Evolutionary conservation across 352 stramenopile genomes (phyloP).

Genomic region (Globisporangium nunn): DNA sequence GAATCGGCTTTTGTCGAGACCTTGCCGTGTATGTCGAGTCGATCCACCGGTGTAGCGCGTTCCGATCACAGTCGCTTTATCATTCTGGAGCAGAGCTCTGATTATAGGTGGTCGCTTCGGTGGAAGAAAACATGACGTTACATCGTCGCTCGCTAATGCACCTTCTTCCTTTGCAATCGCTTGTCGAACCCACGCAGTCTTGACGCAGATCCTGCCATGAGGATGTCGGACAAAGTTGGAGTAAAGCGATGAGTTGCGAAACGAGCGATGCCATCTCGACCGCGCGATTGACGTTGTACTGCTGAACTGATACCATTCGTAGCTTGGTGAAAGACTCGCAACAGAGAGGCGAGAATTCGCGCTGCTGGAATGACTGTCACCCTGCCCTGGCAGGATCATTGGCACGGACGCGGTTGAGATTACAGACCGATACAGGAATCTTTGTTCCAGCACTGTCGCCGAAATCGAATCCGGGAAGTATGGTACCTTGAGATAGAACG

Average conservation of each 20-base stretch:
- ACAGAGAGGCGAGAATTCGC: constrained; percentile 15
- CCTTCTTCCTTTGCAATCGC: background rate
- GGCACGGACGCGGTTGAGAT: constrained; percentile 47
- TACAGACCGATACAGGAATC: constrained; percentile 24
- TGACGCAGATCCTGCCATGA: constrained; percentile 42
- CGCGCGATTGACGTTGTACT: constrained; percentile 31
- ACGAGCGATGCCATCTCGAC: constrained; percentile 42
- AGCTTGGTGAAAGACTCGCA: constrained; percentile 37
- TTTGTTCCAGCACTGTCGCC: constrained; percentile 39
- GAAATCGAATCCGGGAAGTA: constrained; percentile 45
- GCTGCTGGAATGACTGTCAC: background rate
- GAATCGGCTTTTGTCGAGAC: constrained; percentile 24
- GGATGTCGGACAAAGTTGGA: constrained; percentile 27
- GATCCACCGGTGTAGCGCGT: background rate
- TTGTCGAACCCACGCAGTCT: constrained; percentile 29
- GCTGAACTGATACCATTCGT: constrained; percentile 79
- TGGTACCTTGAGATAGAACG: constrained; percentile 32
- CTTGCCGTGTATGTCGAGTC: constrained; percentile 6
- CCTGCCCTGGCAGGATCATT: constrained; percentile 40
- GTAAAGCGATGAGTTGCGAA: constrained; percentile 46
- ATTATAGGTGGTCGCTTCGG: constrained; percentile 10
- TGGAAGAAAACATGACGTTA: constrained; percentile 2
- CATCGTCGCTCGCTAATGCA: background rate
- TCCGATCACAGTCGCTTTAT: constrained; percentile 5
- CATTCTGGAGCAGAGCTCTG: constrained; percentile 3